These are phyloP conservation scores for Blastocladiella britannica DNA, from an alignment of 192 early-diverging fungal genomes.

Conservation along the genomic window DNA sequence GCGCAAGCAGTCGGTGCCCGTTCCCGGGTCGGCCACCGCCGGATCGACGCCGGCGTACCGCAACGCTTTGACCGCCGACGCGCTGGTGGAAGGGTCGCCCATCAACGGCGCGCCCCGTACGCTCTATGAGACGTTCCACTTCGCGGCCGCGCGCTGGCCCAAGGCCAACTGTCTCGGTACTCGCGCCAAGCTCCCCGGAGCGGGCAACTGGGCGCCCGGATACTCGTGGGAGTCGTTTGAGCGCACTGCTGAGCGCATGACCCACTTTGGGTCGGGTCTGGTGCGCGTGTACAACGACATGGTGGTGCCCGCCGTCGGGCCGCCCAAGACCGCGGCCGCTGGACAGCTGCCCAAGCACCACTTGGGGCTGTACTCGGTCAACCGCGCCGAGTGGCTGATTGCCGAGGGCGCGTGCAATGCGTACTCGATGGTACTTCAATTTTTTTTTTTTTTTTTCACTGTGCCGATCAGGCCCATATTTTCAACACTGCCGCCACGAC, in stretches of 20 bases:
- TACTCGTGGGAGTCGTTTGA: conserved; percentile 53
- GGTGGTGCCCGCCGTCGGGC: neutral
- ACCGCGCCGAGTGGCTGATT: conserved; percentile 58
- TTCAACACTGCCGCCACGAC: too few relatives aligned
- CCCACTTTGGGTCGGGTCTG: conserved; percentile 48
- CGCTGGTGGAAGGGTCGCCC: neutral
- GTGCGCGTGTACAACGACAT: conserved; percentile 11
- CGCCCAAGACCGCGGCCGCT: neutral
- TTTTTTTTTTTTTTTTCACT: too few relatives aligned
- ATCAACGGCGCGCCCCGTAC: neutral
- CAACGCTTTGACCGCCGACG: neutral
- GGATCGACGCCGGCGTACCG: neutral
- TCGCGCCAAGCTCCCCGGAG: conserved; percentile 31
- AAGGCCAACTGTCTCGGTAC: conserved; percentile 40
- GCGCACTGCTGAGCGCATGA: conserved; percentile 33
- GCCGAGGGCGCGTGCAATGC: conserved; percentile 40
- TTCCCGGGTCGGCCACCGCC: neutral
- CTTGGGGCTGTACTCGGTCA: conserved; percentile 51
- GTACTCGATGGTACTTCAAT: conserved; percentile 40
- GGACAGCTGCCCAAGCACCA: conserved; percentile 8
- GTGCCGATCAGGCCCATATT: too few relatives aligned
- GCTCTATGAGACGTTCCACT: neutral
- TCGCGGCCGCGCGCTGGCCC: neutral
- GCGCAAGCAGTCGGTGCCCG: neutral
- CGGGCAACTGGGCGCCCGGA: conserved; percentile 16